Base-by-base conservation (phyloP, 805 yeast species). In the Metschnikowia picachoensis region DNA sequence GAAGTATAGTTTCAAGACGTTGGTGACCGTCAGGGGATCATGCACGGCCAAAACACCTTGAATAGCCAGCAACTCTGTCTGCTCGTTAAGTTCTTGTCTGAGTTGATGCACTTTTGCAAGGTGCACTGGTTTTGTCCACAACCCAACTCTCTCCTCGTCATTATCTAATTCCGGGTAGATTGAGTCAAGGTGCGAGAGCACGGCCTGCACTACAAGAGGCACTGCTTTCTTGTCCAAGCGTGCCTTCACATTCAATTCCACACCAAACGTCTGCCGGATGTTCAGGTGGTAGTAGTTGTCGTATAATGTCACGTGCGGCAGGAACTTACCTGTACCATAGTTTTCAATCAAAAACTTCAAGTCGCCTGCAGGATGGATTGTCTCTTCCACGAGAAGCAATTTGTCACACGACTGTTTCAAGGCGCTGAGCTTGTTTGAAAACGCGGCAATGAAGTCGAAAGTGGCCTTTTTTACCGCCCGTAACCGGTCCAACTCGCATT, bases 271-370 rank as follows among this genome's bases (percentile, higher is more conserved):
- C 61, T 86, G 92, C 39, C 64, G 67, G 37, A 82, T 76, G 38
- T 81, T 79, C 6, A 87, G 77, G 51, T 82, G 80, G 63, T 86
- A 86, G 66, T 87, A 88, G 61, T 86, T 87, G 59, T 87, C 95
- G 63, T 87, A 88, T 13, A 85, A 73, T 0, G 78, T 71, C 8
- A 84, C 91, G 41, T 74, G 77, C 13, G 96, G 96, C 40, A 77
- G 70, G 64, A 85, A 88, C 35, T 76, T 72, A 0, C 96, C 96
- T 0, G 92, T 84, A 42, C 80, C 76, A 59, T 83, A 82, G 52
- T 79, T 79, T 48, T 82, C 85, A 27, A 87, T 71, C 49, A 87
- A 65, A 56, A 79, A 79, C 43, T 82, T 72, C 52, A 88, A 66
- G 60, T 89, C 96, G 41, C 76, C 76, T 5, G 70, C 68, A 0